Base-by-base conservation (phyloP, 257 asterid species). In the Paulownia fortunei region DNA sequence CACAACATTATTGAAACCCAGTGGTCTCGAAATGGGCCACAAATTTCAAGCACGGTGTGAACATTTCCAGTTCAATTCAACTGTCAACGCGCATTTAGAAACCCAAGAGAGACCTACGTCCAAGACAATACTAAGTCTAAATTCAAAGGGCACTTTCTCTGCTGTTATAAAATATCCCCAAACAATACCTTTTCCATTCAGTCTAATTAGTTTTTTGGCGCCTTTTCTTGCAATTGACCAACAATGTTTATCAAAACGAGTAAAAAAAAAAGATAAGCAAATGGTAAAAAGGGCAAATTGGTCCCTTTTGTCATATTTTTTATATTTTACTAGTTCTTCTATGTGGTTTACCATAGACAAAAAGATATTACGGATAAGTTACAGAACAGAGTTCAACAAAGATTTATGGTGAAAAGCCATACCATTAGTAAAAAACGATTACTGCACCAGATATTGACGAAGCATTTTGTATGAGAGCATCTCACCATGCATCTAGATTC, bases 21-120 rank as follows among this genome's bases (percentile, higher is more conserved):
- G 24, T 4, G 58, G 16, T 65, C 21, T 23, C 49, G 1, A 47
- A 71, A 81, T 64, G 74, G 77, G 71, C 76, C 81, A 81, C 39
- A 26, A 26, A 69, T 58, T 78, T 54, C 27, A 74, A 56, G 63
- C 55, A 18, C 54, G 80, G 78, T 49, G 80, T 64, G 66, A 72
- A 85, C 73, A 59, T 18, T 34, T 34, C 62, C 44, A 62, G 62
- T 68, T 63, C 21, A 76, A 42, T 54, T 68, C 76, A 76, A 55
- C 62, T 77, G 85, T 88, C 87, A 82, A 86, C 86, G 54, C 81
- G 76, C 74, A 34, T 71, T 82, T 62, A 55, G 82, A 83, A 79
- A 69, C 69, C 85, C 88, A 27, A 70, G 66, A 74, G 80, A 80
- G 69, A 72, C 83, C 82, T 74, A 75, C 27, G 68, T 52, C 75